Base-by-base conservation (phyloP, 106 monocot species). In the Triglochin maritima region DNA sequence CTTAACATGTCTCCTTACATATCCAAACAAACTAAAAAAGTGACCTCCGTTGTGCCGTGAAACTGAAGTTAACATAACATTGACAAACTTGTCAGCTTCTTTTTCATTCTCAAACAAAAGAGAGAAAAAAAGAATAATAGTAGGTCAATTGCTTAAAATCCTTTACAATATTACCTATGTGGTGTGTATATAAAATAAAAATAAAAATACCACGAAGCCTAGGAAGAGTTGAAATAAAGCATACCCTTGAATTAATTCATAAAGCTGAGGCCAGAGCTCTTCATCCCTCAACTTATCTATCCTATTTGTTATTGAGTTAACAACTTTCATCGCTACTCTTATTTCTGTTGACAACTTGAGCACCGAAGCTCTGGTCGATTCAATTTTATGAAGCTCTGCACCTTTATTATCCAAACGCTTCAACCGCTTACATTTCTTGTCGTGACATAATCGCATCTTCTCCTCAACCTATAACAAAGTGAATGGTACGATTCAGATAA, bases 231-330 rank as follows among this genome's bases (percentile, higher is more conserved):
- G 3, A 44, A 48, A 11, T 53, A 60, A 47, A 7, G 8, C 69
- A 74, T 90, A 99, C 98, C 92, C 86, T 53, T 71, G 74, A 63
- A 92, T 86, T 66, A 99, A 77, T 68, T 81, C 86, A 56, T 71
- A 58, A 47, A 89, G 74, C 71, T 86, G 88, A 9, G 88, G 98
- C 81, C 86, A 92, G 51, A 99, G 71, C 59, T 99, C 98, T 62
- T 89, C 86, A 77, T 92, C 89, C 73, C 98, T 78, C 63, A 89
- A 49, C 68, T 72, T 79, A 60, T 76, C 83, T 82, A 99, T 81
- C 81, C 82, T 86, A 6, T 44, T 79, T 67, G 98, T 84, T 63
- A 99, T 83, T 17, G 84, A 76, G 64, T 81, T 67, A 46, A 92
- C 78, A 62, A 99, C 76, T 57, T 84, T 86, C 66, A 99, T 92